Evolutionary conservation across 768 basidiomycete genomes (phyloP).

Genomic region (Antrodiella citrinella): DNA sequence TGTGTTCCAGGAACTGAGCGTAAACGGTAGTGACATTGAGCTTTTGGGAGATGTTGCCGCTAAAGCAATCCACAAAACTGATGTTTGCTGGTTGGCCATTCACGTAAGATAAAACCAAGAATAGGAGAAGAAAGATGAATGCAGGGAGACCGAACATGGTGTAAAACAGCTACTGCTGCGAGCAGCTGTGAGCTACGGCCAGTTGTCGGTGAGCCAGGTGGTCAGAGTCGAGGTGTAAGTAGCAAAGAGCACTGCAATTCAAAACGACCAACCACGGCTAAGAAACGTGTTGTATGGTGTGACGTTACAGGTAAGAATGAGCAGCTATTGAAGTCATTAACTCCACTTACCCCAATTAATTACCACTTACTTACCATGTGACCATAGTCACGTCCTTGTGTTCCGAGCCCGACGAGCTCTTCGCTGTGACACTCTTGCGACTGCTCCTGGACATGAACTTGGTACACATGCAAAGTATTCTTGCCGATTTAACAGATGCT

Average conservation of each 20-base stretch:
- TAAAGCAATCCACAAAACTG: conserved; percentile 64
- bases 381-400: too few species aligned
- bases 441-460: too few species aligned
- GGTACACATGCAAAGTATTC: too few species aligned
- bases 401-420: too few species aligned
- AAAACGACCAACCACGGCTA: not conserved
- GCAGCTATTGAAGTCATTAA: too few species aligned
- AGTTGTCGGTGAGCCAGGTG: too few species aligned
- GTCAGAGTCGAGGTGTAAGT: not conserved
- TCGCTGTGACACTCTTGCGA: too few species aligned
- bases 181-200: conserved; percentile 5
- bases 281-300: not conserved
- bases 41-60: conserved; percentile 43
- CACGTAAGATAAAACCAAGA: conserved; percentile 10
- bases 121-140: conserved; percentile 11
- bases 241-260: too few species aligned
- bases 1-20: conserved; percentile 52
- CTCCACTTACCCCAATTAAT: too few species aligned
- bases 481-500: too few species aligned
- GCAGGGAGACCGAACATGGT: conserved; percentile 3
- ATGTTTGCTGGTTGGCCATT: conserved; percentile 45
- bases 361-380: too few species aligned
- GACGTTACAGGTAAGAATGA: not conserved
- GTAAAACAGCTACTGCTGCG: conserved; percentile 7
- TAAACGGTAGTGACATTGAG: conserved; percentile 65